Percentiles rank a stretch among this genome's conserved stretches.
Conservation (phyloP, 2,329 filamentous ascomycete genomes). For the Fusarium sp. region DNA sequence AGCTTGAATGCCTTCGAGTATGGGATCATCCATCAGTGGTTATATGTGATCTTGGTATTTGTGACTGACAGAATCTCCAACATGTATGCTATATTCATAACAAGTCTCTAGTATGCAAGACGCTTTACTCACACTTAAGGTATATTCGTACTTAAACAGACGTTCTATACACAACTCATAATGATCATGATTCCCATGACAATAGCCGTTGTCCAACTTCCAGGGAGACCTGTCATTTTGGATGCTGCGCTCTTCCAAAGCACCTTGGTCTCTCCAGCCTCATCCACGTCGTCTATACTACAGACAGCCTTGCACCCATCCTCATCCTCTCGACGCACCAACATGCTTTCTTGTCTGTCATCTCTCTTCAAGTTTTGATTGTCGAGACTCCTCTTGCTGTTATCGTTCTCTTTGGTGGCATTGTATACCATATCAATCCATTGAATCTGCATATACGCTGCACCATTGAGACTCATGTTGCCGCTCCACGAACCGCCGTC, state of each 20-base stretch:
- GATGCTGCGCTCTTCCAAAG: constrained; percentile 48
- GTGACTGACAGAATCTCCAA: neutral
- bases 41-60: neutral
- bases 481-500: constrained; percentile 73
- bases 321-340: constrained; percentile 53
- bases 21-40: neutral
- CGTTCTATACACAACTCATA: constrained; percentile 2
- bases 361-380: neutral
- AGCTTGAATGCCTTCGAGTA: neutral
- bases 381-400: constrained; percentile 29
- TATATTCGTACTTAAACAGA: neutral
- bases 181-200: constrained; percentile 12
- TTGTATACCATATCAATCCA: constrained; percentile 75
- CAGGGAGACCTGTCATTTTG: constrained; percentile 1
- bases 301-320: constrained; percentile 50
- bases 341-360: constrained; percentile 49
- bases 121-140: neutral
- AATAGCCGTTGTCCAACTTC: constrained; percentile 1
- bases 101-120: neutral
- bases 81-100: neutral
- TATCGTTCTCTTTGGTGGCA: constrained; percentile 44
- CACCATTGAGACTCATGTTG: constrained; percentile 66
- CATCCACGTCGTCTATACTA: constrained; percentile 54
- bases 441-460: constrained; percentile 71
- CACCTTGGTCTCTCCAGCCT: constrained; percentile 43